Evolutionary conservation across 192 early-diverging fungal genomes (phyloP), one percentile per base, ranked within the genome.

Genomic region (Podila clonocystis): DNA sequence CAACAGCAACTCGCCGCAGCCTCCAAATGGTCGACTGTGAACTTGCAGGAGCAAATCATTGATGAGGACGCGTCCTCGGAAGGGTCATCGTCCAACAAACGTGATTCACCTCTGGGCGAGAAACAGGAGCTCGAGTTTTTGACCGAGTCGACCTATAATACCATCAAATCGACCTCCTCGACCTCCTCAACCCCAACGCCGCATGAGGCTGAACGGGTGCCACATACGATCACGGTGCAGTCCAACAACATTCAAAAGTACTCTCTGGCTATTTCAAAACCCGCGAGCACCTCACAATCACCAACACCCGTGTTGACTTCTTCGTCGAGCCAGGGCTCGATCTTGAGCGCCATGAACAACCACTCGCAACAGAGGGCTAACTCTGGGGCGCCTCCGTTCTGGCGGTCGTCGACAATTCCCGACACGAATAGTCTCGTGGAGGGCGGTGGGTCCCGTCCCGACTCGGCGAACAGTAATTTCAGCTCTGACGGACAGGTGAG

Each of bases 31-130:
- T 59, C 63, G 24, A 28, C 50, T 5, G 57, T 60, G 4, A 72
- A 24, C 17, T 31, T 80, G 52, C 77, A 69, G 62, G 77, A 80
- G 2, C 77, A 80, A 11, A 36, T 65, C 33, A 80, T 80, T 17
- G 77, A 80, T 11, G 77, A 80, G 33, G 77, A 80, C 34, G 68
- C 58, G 5, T 79, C 69, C 13, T 79, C 75, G 5, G 75, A 79
- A 22, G 75, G 69, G 30, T 78, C 75, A 7, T 48, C 38, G 6
- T 67, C 75, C 19, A 67, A 50, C 30, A 62, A 63, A 6, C 33
- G 38, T 8, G 19, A 63, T 31, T 63, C 63, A n/a, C 52, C 52
- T 22, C 52, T 55, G 52, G 70, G 64, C 5, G 69, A 62, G 12
- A 78, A 78, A 52, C 75, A 71, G n/a, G 68, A 71, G 28, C 36